Percentiles rank a stretch among this genome's conserved stretches.
These are phyloP conservation scores for Fraxinus ornus DNA, from an alignment of 305 asterid species.

Conservation along the genomic window DNA sequence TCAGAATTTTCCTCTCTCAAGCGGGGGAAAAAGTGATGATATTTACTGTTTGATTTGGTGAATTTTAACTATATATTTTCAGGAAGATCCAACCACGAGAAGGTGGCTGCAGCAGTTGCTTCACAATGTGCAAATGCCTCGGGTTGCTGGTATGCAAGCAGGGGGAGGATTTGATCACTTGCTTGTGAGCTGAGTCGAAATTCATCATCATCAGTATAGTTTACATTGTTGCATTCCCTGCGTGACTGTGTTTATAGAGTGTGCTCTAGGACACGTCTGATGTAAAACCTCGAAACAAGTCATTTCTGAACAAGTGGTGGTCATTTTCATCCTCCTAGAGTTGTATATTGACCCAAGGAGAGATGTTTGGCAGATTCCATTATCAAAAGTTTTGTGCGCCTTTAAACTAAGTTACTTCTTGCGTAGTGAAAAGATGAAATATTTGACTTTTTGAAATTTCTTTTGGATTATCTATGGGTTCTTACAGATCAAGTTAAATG, in stretches of 20 bases:
- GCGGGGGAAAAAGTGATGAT: background rate
- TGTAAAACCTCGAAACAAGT: background rate
- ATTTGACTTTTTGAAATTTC: background rate
- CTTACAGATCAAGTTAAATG: background rate
- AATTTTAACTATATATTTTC: conserved; percentile 14
- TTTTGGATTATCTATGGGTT: background rate
- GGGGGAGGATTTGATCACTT: conserved; percentile 85
- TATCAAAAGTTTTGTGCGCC: background rate
- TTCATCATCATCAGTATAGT: background rate
- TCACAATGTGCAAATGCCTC: conserved; percentile 61
- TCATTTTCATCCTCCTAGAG: background rate
- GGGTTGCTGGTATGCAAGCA: conserved; percentile 58
- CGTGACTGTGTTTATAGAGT: background rate
- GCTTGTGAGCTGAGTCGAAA: conserved; percentile 44
- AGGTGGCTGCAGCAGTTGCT: conserved; percentile 82
- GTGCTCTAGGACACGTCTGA: background rate
- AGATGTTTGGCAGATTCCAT: background rate
- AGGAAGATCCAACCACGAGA: conserved; percentile 83
- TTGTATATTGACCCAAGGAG: background rate
- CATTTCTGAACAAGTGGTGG: background rate
- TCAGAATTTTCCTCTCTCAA: background rate
- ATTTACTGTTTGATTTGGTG: background rate
- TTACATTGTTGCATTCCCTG: background rate
- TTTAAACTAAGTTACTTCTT: background rate
- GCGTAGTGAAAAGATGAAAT: background rate